Evolutionary conservation across 2,329 filamentous ascomycete species (phyloP).

Genomic region (Arthrobotrys entomopaga): DNA sequence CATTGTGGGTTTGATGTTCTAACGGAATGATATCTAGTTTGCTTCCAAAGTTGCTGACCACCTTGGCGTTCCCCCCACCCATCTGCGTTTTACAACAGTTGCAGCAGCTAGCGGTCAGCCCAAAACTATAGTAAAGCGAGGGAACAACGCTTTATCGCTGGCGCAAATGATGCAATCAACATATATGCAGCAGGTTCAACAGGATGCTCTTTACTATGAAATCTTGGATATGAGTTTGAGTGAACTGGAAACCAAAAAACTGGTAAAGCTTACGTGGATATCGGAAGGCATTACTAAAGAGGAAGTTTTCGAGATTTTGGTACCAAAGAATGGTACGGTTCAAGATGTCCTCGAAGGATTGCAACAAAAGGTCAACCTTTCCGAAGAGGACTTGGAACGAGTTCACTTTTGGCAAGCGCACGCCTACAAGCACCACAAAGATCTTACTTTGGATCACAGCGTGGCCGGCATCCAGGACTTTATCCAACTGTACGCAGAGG

Average conservation of each 20-base stretch:
- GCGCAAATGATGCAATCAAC: slow-evolving; percentile 80
- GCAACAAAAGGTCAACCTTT: slow-evolving; percentile 81
- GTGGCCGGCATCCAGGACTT: slow-evolving; percentile 90
- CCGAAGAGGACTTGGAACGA: slow-evolving; percentile 77
- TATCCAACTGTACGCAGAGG: slow-evolving; percentile 81
- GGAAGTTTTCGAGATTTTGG: slow-evolving; percentile 82
- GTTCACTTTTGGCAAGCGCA: slow-evolving; percentile 86
- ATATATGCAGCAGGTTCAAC: slow-evolving; percentile 75
- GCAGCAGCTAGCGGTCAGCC: slow-evolving; percentile 79
- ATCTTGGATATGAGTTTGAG: slow-evolving; percentile 92
- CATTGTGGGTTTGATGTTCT: not conserved
- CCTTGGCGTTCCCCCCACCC: slow-evolving; percentile 80
- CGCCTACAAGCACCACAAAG: slow-evolving; percentile 83
- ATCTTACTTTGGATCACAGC: slow-evolving; percentile 74
- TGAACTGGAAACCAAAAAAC: slow-evolving; percentile 92
- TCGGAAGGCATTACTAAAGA: slow-evolving; percentile 92
- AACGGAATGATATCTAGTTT: slow-evolving; percentile 63
- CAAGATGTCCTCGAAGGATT: slow-evolving; percentile 80
- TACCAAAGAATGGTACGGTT: slow-evolving; percentile 84
- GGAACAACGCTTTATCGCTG: slow-evolving; percentile 72
- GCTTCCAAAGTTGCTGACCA: slow-evolving; percentile 83
- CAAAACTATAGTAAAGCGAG: slow-evolving; percentile 78
- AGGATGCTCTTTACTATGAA: slow-evolving; percentile 88
- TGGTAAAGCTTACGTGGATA: slow-evolving; percentile 82
- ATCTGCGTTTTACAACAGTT: slow-evolving; percentile 90